phyloP scores from a whole-genome alignment of 164 flowering plant species.

The Umbilicus rupestris region DNA sequence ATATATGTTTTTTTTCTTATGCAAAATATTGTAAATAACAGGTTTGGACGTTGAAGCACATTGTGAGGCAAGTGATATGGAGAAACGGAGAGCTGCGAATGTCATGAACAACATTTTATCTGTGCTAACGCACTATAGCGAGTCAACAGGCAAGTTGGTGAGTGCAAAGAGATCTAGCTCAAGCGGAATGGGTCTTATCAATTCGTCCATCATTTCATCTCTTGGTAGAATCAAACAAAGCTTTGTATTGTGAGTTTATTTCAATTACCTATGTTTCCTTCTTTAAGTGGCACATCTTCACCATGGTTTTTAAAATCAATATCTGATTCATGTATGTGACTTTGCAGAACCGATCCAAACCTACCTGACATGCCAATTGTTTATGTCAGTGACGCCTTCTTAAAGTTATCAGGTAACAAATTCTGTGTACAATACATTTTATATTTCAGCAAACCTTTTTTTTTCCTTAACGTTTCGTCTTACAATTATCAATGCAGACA shows the following conservation, averaged over 20 bases:
- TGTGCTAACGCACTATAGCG: conserved; percentile 57
- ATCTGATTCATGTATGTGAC: conserved; percentile 11
- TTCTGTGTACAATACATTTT: not conserved
- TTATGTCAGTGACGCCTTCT: conserved; percentile 82
- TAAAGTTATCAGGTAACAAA: conserved; percentile 54
- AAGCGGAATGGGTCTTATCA: conserved; percentile 29
- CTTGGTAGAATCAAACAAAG: conserved; percentile 99
- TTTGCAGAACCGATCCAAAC: conserved; percentile 60
- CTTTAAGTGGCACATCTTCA: conserved; percentile 5
- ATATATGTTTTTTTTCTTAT: conserved; percentile 6
- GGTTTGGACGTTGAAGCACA: conserved; percentile 48
- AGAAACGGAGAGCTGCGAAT: conserved; percentile 50
- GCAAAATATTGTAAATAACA: conserved; percentile 15
- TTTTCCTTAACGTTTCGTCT: not conserved
- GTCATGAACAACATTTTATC: conserved; percentile 53
- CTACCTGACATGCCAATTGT: conserved; percentile 82
- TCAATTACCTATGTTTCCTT: conserved; percentile 21
- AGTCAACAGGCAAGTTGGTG: conserved; percentile 56
- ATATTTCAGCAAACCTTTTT: not conserved
- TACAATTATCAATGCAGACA: not conserved
- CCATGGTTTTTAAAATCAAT: conserved; percentile 10
- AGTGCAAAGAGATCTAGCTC: conserved; percentile 48
- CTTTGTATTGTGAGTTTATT: conserved; percentile 98
- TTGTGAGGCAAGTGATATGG: conserved; percentile 69
- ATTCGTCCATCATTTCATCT: conserved; percentile 62